phyloP scores from a whole-genome alignment of 371 early-diverging fungal genomes.

The Dinochytrium kinnereticum region DNA sequence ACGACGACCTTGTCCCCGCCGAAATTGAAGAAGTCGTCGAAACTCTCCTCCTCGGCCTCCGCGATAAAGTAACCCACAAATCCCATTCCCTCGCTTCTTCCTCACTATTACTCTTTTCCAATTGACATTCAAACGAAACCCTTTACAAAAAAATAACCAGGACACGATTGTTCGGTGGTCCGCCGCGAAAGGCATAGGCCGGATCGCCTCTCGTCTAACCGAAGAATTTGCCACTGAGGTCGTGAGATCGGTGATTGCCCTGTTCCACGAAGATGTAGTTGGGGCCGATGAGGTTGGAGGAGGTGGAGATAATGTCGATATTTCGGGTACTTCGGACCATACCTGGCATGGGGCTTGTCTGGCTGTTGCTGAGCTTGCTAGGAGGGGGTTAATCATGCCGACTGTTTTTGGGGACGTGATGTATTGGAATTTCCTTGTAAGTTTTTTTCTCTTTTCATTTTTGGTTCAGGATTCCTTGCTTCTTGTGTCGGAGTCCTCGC shows the following conservation, averaged over 20 bases:
- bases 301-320: constrained; percentile 50
- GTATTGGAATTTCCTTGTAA: constrained; percentile 73
- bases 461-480: not conserved
- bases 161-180: constrained; percentile 97
- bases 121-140: too few species aligned
- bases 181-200: constrained; percentile 92
- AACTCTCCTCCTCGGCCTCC: constrained; percentile 77
- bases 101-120: too few species aligned
- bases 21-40: constrained; percentile 77
- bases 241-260: constrained; percentile 70
- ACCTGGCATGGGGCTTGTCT: constrained; percentile 96
- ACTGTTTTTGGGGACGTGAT: constrained; percentile 69
- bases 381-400: constrained; percentile 82
- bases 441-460: not conserved
- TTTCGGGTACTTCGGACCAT: constrained; percentile 84
- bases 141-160: constrained; percentile 39
- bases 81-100: constrained; percentile 25
- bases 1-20: constrained; percentile 71
- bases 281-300: not conserved
- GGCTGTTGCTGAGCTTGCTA: constrained; percentile 90
- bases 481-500: not conserved
- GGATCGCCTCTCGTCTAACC: constrained; percentile 82
- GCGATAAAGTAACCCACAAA: constrained; percentile 67
- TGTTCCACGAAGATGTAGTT: constrained; percentile 59
- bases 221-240: constrained; percentile 83